Percentiles rank a stretch among this genome's conserved stretches.
These are phyloP conservation scores for Fusarium concolor DNA, from an alignment of 2,329 filamentous ascomycete genomes.

Conservation along the genomic window DNA sequence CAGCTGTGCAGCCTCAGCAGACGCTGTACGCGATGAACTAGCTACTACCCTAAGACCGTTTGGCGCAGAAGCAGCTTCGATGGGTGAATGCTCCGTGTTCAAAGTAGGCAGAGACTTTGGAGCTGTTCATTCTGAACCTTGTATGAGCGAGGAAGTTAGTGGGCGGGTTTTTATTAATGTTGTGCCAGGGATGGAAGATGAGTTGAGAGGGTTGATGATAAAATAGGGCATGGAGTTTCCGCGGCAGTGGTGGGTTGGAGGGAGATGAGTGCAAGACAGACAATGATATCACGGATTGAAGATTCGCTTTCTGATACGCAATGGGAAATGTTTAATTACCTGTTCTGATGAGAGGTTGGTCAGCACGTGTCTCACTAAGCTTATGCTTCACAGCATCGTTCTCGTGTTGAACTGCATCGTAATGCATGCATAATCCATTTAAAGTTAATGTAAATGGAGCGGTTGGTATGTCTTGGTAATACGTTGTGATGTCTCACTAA, in stretches of 20 bases:
- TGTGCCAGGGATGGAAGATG: slow-evolving; percentile 51
- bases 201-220: slow-evolving; percentile 48
- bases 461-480: background rate
- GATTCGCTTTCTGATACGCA: background rate
- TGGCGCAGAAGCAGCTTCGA: slow-evolving; percentile 35
- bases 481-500: background rate
- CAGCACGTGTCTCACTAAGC: background rate
- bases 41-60: slow-evolving; percentile 44
- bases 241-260: slow-evolving; percentile 45
- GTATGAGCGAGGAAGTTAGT: slow-evolving; percentile 45
- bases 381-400: background rate
- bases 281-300: background rate
- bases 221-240: slow-evolving; percentile 56
- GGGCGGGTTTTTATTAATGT: slow-evolving; percentile 54
- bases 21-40: slow-evolving; percentile 53
- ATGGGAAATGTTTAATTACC: background rate
- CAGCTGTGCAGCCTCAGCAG: slow-evolving; percentile 57
- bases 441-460: background rate
- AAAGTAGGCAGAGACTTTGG: slow-evolving; percentile 55
- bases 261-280: background rate
- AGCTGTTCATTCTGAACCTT: slow-evolving; percentile 57
- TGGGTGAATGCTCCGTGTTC: slow-evolving; percentile 56
- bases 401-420: background rate
- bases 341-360: background rate
- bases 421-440: background rate